Evolutionary conservation across 306 rosid genomes (phyloP), one percentile per base, ranked within the genome.

Genomic region (Phaseolus lunatus): DNA sequence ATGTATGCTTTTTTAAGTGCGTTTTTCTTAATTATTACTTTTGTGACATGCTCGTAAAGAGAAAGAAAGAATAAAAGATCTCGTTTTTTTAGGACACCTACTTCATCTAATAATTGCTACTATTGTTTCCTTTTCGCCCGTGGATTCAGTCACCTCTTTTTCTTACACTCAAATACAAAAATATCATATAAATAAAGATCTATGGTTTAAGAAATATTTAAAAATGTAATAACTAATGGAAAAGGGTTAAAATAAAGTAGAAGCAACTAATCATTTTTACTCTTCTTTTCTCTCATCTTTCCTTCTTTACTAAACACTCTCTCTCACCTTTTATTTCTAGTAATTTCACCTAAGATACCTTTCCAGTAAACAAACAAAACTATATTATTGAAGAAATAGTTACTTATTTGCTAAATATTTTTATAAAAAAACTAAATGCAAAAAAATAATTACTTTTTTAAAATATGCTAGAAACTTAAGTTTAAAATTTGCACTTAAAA

Each of bases 21-120:
- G 44, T 59, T 39, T 33, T 33, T 67, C 45, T 80, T 80, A 62
- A 67, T 67, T 39, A 66, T 13, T 44, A 77, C 62, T 56, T 31
- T 75, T 70, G 16, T 70, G 65, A 70, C 86, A 66, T 72, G 84
- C 84, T 24, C 18, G 9, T 59, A 76, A 76, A 69, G 67, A 5
- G 29, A 23, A 18, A 20, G 15, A 73, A 19, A 70, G 15, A 50
- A 10, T 15, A 57, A 59, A 79, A 63, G 69, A 68, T 48, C 24
- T 37, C 78, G 53, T 22, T 26, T 61, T 70, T 62, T 69, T 19
- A 65, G 70, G 68, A n/a, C 61, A 43, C 13, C 61, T 45, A 53
- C 45, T 44, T 19, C 37, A 11, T 69, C n/a, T 24, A 61, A 75
- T 70, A 70, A 39, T 71, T 52, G 74, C 53, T 7, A 53, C 31